Conservation (phyloP, 2,329 filamentous ascomycete species). For the Fusarium xyrophilum region DNA sequence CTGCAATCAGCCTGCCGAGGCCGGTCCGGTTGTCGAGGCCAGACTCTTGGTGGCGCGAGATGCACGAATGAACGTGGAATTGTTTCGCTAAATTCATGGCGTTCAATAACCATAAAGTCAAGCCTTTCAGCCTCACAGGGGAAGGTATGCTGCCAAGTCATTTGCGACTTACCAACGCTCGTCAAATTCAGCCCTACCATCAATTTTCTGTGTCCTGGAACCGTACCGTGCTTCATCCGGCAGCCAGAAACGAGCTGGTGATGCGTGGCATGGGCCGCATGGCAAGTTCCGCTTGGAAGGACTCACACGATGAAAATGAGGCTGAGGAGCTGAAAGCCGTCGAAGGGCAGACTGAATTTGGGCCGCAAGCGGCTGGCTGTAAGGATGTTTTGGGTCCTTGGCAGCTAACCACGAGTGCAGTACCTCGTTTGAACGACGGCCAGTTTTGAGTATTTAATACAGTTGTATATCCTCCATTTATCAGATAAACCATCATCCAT, state of each 20-base stretch:
- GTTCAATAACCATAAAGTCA: slow-evolving; percentile 17
- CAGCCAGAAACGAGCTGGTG: background rate
- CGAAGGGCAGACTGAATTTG: background rate
- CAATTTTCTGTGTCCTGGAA: background rate
- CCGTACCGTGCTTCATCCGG: background rate
- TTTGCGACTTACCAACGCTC: background rate
- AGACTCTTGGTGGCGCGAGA: background rate
- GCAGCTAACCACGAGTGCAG: background rate
- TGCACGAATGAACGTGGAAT: background rate
- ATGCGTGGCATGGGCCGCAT: background rate
- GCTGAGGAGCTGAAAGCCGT: background rate
- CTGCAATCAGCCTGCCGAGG: background rate
- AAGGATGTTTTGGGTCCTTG: background rate
- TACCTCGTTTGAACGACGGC: background rate
- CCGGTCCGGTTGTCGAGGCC: too few relatives aligned
- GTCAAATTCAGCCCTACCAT: background rate
- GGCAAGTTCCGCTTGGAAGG: background rate
- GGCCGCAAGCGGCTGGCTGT: background rate
- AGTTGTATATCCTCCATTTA: accelerated
- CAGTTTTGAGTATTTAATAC: background rate
- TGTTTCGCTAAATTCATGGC: background rate
- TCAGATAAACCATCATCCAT: accelerated
- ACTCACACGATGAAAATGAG: background rate
- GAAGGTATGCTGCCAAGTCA: background rate
- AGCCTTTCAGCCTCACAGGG: background rate